Conservation (phyloP, 495 filamentous ascomycete genomes). For the Peziza echinospora region DNA sequence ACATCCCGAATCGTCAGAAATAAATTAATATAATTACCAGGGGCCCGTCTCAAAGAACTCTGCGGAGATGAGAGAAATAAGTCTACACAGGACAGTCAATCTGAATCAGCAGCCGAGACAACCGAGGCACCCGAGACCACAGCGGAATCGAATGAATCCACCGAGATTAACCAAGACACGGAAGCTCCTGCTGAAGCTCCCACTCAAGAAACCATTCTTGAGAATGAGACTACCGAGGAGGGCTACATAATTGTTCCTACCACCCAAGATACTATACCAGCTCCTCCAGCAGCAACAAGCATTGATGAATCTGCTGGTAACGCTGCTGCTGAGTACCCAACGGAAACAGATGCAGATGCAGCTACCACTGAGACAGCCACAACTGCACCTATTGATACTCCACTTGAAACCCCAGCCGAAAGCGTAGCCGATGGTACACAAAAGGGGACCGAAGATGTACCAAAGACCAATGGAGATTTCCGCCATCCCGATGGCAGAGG, state of each 20-base stretch:
- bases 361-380: not conserved
- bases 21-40: constrained; percentile 6
- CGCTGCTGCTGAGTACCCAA: not conserved
- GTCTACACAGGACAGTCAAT: too few species aligned
- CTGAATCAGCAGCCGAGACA: not conserved
- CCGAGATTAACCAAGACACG: not conserved
- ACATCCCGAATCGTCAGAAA: not conserved
- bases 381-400: not conserved
- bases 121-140: not conserved
- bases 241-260: not conserved
- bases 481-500: not conserved
- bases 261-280: not conserved
- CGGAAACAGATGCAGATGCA: constrained; percentile 3
- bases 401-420: not conserved
- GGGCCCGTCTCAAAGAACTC: constrained; percentile 16
- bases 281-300: not conserved
- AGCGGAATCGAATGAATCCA: too few species aligned
- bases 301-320: constrained; percentile 3
- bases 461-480: not conserved
- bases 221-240: not conserved
- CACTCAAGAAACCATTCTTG: constrained; percentile 1
- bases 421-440: not conserved
- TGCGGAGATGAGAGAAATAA: constrained; percentile 3
- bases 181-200: not conserved
- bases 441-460: constrained; percentile 2